Percentiles rank a stretch among this genome's conserved stretches.
Evolutionary conservation across 768 basidiomycete genomes (phyloP).

Genomic region (Tulasnella sp.): DNA sequence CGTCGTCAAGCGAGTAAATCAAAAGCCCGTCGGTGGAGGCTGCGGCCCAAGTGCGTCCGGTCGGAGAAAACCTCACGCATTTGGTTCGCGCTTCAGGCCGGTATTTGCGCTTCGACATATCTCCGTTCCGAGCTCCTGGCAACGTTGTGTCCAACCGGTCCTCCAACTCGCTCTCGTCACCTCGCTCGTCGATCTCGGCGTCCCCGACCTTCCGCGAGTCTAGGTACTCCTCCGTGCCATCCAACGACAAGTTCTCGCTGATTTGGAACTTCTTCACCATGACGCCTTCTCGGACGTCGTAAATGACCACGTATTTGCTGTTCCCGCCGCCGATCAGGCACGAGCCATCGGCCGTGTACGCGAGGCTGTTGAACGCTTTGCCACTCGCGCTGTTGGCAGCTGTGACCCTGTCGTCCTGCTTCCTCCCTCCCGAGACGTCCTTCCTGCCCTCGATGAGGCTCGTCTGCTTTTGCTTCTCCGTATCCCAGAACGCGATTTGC

Average conservation of each 20-base stretch:
- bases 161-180: slow-evolving; percentile 85
- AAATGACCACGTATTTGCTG: slow-evolving; percentile 93
- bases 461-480: slow-evolving; percentile 70
- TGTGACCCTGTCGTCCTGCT: slow-evolving; percentile 76
- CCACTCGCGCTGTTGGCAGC: slow-evolving; percentile 84
- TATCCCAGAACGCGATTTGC: slow-evolving; percentile 85
- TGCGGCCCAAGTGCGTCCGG: slow-evolving; percentile 90
- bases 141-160: slow-evolving; percentile 73
- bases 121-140: slow-evolving; percentile 76
- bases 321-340: slow-evolving; percentile 91
- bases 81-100: slow-evolving; percentile 86
- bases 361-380: slow-evolving; percentile 81
- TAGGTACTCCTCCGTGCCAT: slow-evolving; percentile 92
- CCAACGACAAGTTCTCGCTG: slow-evolving; percentile 86
- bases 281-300: slow-evolving; percentile 83
- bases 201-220: slow-evolving; percentile 83
- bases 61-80: slow-evolving; percentile 87
- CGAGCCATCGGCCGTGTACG: slow-evolving; percentile 88
- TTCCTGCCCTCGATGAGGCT: slow-evolving; percentile 86
- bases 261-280: slow-evolving; percentile 96
- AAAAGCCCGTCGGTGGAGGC: slow-evolving; percentile 93
- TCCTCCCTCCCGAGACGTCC: slow-evolving; percentile 88
- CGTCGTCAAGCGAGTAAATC: slow-evolving; percentile 89
- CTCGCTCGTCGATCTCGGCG: slow-evolving; percentile 70
- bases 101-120: slow-evolving; percentile 79